Conservation (phyloP, 352 stramenopile species). For the Proteromonas lacertae region DNA sequence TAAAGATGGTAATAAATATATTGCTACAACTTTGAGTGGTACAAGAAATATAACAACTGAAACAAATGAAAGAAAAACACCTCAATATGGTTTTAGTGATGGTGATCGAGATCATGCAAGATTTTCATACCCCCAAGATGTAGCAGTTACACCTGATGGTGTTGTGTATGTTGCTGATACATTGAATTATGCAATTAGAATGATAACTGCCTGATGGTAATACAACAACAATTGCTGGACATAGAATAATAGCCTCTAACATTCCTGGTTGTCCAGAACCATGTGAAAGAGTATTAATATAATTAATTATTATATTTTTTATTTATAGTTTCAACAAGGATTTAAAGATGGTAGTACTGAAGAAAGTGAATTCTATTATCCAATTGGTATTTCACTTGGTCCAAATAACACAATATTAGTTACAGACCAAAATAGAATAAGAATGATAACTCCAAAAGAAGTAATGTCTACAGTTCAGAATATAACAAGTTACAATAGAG, state of each 20-base stretch:
- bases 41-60: no score
- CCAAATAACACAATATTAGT: conserved; percentile 36
- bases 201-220: conserved; percentile 12
- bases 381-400: conserved; percentile 43
- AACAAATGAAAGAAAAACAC: no score
- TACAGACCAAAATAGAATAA: conserved; percentile 40
- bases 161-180: conserved; percentile 74
- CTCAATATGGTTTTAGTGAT: conserved; percentile 44
- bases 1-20: background rate
- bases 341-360: conserved; percentile 42
- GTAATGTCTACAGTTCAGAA: conserved; percentile 21
- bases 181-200: conserved; percentile 35
- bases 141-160: conserved; percentile 47
- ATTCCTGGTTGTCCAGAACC: conserved; percentile 1
- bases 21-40: no score
- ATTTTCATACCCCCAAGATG: conserved; percentile 47
- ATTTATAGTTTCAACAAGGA: conserved; percentile 38
- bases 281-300: no score
- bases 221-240: conserved; percentile 12
- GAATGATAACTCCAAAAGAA: conserved; percentile 18
- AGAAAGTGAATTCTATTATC: conserved; percentile 45
- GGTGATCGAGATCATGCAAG: conserved; percentile 19
- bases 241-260: conserved; percentile 3
- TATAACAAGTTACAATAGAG: conserved; percentile 22
- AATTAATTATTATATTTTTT: conserved; percentile 38